These are phyloP conservation scores for Leishmania braziliensis DNA, from an alignment of 208 protist genomes.

Conservation along the genomic window DNA sequence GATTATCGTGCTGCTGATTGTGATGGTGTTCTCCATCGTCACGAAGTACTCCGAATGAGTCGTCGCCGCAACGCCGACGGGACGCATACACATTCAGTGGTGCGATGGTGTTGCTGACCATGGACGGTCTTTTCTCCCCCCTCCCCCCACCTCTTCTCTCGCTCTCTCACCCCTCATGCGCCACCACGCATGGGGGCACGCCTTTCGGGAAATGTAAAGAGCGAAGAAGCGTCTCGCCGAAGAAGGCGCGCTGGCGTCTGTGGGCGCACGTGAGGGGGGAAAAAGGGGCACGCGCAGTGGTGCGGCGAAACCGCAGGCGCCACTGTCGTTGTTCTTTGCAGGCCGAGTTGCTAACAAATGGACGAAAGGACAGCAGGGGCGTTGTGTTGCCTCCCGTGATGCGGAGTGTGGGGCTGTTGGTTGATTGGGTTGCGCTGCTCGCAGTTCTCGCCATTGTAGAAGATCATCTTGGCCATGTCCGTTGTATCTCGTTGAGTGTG, in stretches of 20 bases:
- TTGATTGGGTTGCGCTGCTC: background rate
- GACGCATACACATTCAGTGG: background rate
- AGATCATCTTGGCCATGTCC: background rate
- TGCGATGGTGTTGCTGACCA: background rate
- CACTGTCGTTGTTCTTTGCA: too few species aligned
- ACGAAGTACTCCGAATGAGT: conserved; percentile 37
- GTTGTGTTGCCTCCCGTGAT: background rate
- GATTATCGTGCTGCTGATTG: conserved; percentile 60
- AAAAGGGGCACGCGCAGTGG: background rate
- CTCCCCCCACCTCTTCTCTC: background rate
- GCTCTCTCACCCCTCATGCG: background rate
- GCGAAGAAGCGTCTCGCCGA: background rate
- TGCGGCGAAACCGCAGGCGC: too few species aligned
- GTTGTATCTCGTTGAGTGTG: background rate
- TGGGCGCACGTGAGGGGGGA: background rate
- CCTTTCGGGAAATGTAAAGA: background rate
- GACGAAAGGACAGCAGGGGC: background rate
- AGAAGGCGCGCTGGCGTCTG: background rate
- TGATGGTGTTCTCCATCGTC: conserved; percentile 76
- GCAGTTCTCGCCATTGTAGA: background rate
- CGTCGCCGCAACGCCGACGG: background rate
- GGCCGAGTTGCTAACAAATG: background rate
- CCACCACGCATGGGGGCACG: background rate
- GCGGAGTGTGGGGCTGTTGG: background rate
- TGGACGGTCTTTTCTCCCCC: background rate